Base-by-base conservation (phyloP, 495 filamentous ascomycete genomes). In the Pyronema domesticum region DNA sequence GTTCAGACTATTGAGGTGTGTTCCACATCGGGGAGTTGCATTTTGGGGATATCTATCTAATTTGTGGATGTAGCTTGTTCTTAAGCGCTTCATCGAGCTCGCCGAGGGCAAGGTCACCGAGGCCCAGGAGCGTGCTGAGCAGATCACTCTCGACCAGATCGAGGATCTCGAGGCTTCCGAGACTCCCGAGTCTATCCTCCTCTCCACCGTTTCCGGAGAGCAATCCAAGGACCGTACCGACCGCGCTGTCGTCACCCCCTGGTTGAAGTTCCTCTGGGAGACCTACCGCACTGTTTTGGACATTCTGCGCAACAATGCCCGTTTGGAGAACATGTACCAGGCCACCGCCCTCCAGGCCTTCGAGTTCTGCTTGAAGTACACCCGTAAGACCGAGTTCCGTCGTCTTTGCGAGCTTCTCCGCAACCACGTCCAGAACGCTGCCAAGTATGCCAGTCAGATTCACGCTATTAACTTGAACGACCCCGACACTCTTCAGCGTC, bases 181-280 rank as follows among this genome's bases (percentile, higher is more conserved):
- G 70, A 96, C 93, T 18, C 91, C 91, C 58, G 91, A 98, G 71
- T 96, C 91, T 34, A 95, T 98, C 68, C 81, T 98, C 54, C 77
- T 98, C 11, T 93, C 91, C 53, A 98, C 91, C 51, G 91, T 98
- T 54, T 98, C 91, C 17, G 93, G 91, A 58, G 91, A 98, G 68
- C 91, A 96, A 70, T 94, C 89, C 39, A 82, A 82, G 57, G 91
- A 98, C 68, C 83, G 91, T 55, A 98, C 91, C 64, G 91, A 96
- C 72, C 81, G 91, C 62, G 91, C 91, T 59, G 89, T 98, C 60
- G 91, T 98, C 46, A 98, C 91, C 51, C 91, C 91, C 46, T 98
- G 93, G 91, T 78, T 98, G 59, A 98, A 98, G 73, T 98, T 98
- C 67, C 76, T 98, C 55, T 98, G 91, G 91, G 93, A 98, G 72